A percentile compares a stretch with the other conserved stretches of the same genome.
Conservation (phyloP, 2,329 filamentous ascomycete species). For the Podosphaera xanthii region DNA sequence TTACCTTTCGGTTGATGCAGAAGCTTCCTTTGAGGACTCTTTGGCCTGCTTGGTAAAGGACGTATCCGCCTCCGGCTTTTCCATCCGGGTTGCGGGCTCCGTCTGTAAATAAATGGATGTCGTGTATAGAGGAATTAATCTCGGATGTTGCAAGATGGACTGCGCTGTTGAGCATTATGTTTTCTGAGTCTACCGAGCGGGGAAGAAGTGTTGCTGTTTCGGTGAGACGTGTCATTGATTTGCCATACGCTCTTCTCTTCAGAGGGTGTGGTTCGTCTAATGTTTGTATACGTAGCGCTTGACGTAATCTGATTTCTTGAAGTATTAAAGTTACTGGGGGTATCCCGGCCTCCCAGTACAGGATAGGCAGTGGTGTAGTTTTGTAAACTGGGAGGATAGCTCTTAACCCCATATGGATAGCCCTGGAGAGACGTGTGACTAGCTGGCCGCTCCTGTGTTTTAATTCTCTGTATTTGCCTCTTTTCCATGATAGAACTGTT, state of each 20-base stretch:
- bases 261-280: not conserved
- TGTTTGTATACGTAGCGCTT: not conserved
- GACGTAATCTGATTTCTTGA: not conserved
- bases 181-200: not conserved
- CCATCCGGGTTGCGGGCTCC: not conserved
- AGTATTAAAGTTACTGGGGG: too few relatives aligned
- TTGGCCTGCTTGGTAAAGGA: not conserved
- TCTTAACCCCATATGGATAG: too few relatives aligned
- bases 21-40: not conserved
- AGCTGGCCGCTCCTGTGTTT: too few relatives aligned
- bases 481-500: too few relatives aligned
- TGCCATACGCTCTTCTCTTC: not conserved
- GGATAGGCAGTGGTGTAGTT: too few relatives aligned
- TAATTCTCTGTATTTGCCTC: too few relatives aligned
- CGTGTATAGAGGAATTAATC: not conserved
- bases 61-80: not conserved
- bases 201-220: not conserved
- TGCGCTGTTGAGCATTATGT: not conserved
- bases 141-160: not conserved
- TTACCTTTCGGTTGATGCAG: not conserved
- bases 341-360: too few relatives aligned
- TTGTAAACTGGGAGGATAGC: too few relatives aligned
- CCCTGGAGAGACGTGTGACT: too few relatives aligned
- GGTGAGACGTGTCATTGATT: not conserved
- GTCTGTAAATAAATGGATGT: not conserved